These are phyloP conservation scores for Solanum boliviense DNA, from an alignment of 257 asterid genomes.

Conservation along the genomic window DNA sequence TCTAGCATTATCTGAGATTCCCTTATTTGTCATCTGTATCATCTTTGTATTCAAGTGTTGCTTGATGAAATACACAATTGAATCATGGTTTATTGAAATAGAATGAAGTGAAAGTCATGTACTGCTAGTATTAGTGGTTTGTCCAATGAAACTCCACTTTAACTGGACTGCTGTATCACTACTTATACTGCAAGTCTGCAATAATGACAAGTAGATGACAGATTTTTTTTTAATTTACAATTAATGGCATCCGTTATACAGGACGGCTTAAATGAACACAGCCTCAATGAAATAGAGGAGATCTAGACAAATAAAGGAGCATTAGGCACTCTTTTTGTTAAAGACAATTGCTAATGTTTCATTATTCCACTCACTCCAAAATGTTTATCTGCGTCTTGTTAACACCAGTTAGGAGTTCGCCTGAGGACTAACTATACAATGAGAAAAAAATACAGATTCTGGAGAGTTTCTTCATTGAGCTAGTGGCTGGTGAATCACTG, in stretches of 20 bases:
- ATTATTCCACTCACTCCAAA: neutral
- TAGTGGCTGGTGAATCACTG: neutral
- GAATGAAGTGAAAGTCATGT: neutral
- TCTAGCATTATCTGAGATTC: neutral
- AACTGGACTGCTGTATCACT: neutral
- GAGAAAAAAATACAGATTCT: neutral
- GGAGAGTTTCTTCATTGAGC: neutral
- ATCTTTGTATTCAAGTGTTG: neutral
- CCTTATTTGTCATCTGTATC: neutral
- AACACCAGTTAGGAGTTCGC: neutral
- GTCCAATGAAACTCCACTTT: neutral
- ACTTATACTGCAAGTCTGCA: neutral
- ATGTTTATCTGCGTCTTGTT: neutral
- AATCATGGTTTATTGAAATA: neutral
- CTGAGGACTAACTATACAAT: neutral
- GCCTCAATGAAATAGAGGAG: neutral
- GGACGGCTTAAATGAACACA: neutral
- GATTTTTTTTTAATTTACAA: neutral
- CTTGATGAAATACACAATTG: neutral
- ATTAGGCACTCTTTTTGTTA: neutral
- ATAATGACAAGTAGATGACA: neutral
- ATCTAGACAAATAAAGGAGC: neutral
- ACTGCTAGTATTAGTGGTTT: neutral
- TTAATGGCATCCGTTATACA: neutral
- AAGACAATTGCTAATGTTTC: neutral